Conservation (phyloP, 352 stramenopile genomes). For the Pythium oligandrum region DNA sequence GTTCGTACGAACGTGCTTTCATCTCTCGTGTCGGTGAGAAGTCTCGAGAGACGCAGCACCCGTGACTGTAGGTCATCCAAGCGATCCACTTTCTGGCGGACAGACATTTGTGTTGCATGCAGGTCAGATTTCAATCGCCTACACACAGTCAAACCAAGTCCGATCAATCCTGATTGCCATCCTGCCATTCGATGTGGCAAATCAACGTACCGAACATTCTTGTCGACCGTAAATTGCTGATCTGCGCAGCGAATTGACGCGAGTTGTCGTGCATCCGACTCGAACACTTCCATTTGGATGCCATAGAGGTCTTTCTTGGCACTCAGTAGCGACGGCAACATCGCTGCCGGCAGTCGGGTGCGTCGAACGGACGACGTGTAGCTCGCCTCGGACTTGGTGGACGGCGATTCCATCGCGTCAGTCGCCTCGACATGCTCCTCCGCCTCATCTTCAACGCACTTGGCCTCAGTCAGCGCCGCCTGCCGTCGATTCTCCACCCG, state of each 20-base stretch:
- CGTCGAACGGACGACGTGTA: not conserved
- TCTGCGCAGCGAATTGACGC: slow-evolving; percentile 40
- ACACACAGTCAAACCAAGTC: not conserved
- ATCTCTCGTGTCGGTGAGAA: slow-evolving; percentile 27
- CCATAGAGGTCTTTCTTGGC: slow-evolving; percentile 39
- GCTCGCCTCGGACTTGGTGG: not conserved
- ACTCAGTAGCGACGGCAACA: slow-evolving; percentile 30
- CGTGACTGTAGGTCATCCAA: slow-evolving; percentile 42
- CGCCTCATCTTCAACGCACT: slow-evolving; percentile 7
- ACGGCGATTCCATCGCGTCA: not conserved
- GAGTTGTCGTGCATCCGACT: slow-evolving; percentile 38
- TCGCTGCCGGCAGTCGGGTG: slow-evolving; percentile 1
- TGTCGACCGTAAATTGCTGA: slow-evolving; percentile 53
- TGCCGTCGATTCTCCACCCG: slow-evolving; percentile 35
- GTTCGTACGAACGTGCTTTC: slow-evolving; percentile 42
- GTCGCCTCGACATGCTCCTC: not conserved
- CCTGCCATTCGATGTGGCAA: too few relatives aligned
- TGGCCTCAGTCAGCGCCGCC: slow-evolving; percentile 3
- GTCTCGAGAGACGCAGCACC: slow-evolving; percentile 38
- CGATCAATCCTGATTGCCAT: not conserved
- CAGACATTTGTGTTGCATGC: slow-evolving; percentile 24
- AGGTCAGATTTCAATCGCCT: slow-evolving; percentile 43
- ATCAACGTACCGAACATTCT: slow-evolving; percentile 31
- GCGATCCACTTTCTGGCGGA: slow-evolving; percentile 42
- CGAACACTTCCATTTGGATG: slow-evolving; percentile 50